These are phyloP conservation scores for Diaporthe batatas DNA, from an alignment of 2,329 filamentous ascomycete species.

Conservation along the genomic window DNA sequence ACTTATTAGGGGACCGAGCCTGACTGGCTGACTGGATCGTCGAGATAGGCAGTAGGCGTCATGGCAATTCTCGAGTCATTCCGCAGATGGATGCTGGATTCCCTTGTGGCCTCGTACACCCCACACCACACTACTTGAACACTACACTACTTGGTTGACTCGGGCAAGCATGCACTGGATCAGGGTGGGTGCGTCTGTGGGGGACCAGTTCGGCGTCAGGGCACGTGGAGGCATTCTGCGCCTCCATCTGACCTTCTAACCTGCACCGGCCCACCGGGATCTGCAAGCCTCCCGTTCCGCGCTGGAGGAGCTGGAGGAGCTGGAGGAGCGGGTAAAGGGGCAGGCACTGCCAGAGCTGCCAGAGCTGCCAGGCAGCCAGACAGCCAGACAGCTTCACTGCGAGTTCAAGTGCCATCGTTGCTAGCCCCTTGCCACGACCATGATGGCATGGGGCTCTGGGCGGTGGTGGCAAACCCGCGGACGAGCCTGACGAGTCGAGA, in stretches of 20 bases:
- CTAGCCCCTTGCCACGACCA: not conserved
- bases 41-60: too few species aligned
- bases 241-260: slow-evolving; percentile 15
- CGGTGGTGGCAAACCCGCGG: not conserved
- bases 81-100: not conserved
- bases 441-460: not conserved
- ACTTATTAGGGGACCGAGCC: slow-evolving; percentile 21
- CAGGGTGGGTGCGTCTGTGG: not conserved
- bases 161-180: not conserved
- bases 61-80: slow-evolving; percentile 31
- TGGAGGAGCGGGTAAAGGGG: slow-evolving; percentile 3
- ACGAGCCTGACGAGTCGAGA: slow-evolving; percentile 10
- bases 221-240: slow-evolving; percentile 6
- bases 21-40: too few species aligned
- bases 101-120: not conserved
- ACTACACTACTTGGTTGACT: not conserved
- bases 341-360: too few species aligned
- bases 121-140: too few species aligned
- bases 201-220: not conserved
- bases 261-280: slow-evolving; percentile 1
- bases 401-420: too few species aligned
- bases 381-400: too few species aligned
- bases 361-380: too few species aligned
- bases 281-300: slow-evolving; percentile 27
- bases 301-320: slow-evolving; percentile 31